Conservation (phyloP, 345 rosid genomes). For the Populus tremula region DNA sequence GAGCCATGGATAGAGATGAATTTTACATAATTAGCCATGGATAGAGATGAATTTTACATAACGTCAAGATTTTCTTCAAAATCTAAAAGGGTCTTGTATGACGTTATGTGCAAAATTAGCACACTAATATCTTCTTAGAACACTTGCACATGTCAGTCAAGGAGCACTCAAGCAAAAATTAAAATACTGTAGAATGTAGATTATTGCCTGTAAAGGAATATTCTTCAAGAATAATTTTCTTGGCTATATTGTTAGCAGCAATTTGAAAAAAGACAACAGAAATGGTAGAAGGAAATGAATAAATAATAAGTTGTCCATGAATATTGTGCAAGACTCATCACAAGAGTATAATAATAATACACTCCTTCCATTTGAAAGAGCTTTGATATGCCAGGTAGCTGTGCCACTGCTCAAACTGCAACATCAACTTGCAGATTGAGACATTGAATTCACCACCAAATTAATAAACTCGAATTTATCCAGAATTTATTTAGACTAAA, state of each 20-base stretch:
- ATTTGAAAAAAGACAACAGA: background rate
- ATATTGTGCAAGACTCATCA: background rate
- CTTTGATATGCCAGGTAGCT: background rate
- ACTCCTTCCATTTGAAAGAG: background rate
- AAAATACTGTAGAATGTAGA: background rate
- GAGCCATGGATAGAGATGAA: background rate
- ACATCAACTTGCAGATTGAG: background rate
- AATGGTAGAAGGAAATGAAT: background rate
- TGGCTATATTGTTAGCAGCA: background rate
- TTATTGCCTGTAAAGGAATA: background rate
- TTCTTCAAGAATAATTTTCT: background rate
- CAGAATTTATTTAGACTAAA: conserved; percentile 9
- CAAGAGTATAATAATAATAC: background rate
- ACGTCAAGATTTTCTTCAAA: no score
- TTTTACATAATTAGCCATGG: background rate
- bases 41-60: background rate
- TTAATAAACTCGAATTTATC: conserved; percentile 16
- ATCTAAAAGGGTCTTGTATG: no score
- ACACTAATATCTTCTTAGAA: background rate
- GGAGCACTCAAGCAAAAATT: background rate
- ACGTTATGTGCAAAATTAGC: no score
- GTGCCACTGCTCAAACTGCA: background rate
- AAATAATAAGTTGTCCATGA: background rate
- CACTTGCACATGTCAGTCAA: background rate
- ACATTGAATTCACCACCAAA: background rate